These are phyloP conservation scores for Hirsutella thompsonii DNA, from an alignment of 2,329 filamentous ascomycete genomes.

Conservation along the genomic window DNA sequence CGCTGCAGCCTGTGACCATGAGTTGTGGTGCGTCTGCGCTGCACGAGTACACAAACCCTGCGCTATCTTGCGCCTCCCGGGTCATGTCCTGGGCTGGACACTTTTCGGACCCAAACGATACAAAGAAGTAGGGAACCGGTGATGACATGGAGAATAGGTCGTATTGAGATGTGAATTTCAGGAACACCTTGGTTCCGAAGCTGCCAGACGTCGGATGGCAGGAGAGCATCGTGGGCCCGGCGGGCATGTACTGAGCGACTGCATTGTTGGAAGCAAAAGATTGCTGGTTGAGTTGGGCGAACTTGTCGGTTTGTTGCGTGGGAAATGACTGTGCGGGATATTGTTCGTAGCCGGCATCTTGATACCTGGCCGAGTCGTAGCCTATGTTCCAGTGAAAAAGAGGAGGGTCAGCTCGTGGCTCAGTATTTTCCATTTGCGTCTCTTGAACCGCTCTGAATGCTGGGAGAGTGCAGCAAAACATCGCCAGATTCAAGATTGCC, in stretches of 20 bases:
- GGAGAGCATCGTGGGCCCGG: conserved; percentile 49
- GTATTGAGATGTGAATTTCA: conserved; percentile 65
- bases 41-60: conserved; percentile 59
- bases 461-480: not conserved
- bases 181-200: conserved; percentile 55
- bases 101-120: conserved; percentile 70
- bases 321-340: conserved; percentile 35
- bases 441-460: too few species aligned
- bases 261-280: conserved; percentile 48
- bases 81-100: conserved; percentile 47
- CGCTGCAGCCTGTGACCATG: conserved; percentile 34
- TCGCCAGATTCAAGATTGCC: too few species aligned
- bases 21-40: conserved; percentile 57
- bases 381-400: too few species aligned
- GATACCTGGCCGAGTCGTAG: conserved; percentile 48
- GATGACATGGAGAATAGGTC: conserved; percentile 51
- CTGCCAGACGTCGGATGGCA: conserved; percentile 57
- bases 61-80: conserved; percentile 42
- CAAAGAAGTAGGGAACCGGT: conserved; percentile 41
- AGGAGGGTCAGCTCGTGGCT: too few species aligned
- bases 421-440: too few species aligned
- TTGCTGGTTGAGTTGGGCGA: conserved; percentile 38
- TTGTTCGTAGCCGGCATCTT: conserved; percentile 40
- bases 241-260: conserved; percentile 53
- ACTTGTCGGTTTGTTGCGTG: conserved; percentile 35